Evolutionary conservation across 2,329 filamentous ascomycete species (phyloP), one percentile per base, ranked within the genome.

Genomic region (Fusarium irregulare): DNA sequence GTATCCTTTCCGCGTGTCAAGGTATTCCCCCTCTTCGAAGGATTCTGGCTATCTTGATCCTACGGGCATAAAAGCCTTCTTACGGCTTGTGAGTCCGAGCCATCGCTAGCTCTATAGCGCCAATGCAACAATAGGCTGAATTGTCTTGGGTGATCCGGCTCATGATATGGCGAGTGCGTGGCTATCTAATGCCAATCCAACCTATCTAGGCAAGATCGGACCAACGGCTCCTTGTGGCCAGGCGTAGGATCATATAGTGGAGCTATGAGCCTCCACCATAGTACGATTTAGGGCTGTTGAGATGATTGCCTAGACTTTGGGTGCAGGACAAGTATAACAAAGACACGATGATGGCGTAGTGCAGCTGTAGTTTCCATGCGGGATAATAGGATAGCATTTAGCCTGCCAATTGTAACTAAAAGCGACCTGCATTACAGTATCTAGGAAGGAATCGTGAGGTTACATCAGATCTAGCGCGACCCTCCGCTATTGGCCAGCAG

Each of bases 121-220:
- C 20, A 13, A 25, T 6, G 18, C 4, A 6, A 57, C 23, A 56
- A 59, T 56, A 59, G 56, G 28, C 56, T 59, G 20, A 59, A 59
- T 44, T 23, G 4, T 5, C 4, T 28, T 23, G 28, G 7, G n/a
- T 13, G 2, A 56, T 23, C 7, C 11, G 13, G 10, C 30, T 13
- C 4, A 23, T 6, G 10, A 30, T 37, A 28, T 56, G 6, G 7
- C 12, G 12, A 14, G 13, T 25, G 1, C 6, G 46, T 27, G 46
- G 27, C 16, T 45, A 28, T 20, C 4, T 7, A 2, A 55, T 34
- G 7, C 2, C 12, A n/a, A 12, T 7, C 45, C 2, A 30, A 12
- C 41, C 32, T 2, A 16, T 56, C 10, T 20, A 40, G n/a, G 56
- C 13, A 56, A 20, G 20, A 14, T 28, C 50, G 56, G 40, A 32